phyloP scores from a whole-genome alignment of 2,329 filamentous ascomycete genomes.

The Clarireedia paspali region DNA sequence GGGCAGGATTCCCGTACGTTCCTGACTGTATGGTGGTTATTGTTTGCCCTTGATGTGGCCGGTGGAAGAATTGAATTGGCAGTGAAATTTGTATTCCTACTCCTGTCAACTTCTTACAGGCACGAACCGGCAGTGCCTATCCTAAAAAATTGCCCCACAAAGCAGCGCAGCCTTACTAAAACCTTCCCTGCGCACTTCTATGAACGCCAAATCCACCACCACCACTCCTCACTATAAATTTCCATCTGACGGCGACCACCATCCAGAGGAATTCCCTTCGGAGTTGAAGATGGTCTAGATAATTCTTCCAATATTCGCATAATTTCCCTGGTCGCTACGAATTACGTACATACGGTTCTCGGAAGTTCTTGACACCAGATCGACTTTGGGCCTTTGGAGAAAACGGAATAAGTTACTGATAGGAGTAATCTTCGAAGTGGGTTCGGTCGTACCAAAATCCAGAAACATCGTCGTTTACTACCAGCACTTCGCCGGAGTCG shows the following conservation, averaged over 20 bases:
- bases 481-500: conserved; percentile 1
- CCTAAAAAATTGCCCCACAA: too few species aligned
- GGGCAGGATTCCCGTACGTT: too few species aligned
- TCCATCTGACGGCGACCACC: not conserved
- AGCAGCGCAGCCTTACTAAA: too few species aligned
- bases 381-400: conserved; percentile 1
- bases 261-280: not conserved
- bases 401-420: not conserved
- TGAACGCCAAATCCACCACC: not conserved
- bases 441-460: conserved; percentile 8
- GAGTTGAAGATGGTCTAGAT: too few species aligned
- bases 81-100: too few species aligned
- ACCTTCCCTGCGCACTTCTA: not conserved
- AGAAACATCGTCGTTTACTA: conserved; percentile 1
- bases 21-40: too few species aligned
- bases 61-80: too few species aligned
- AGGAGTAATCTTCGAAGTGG: conserved; percentile 8
- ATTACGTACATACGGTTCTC: not conserved
- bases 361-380: not conserved
- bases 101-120: too few species aligned
- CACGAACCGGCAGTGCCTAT: too few species aligned
- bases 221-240: not conserved
- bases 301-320: not conserved
- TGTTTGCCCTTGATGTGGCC: too few species aligned
- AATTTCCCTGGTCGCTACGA: not conserved